Evolutionary conservation across 768 basidiomycete species (phyloP), one percentile per base, ranked within the genome.

Genomic region (Peribolospora kevripleyi): DNA sequence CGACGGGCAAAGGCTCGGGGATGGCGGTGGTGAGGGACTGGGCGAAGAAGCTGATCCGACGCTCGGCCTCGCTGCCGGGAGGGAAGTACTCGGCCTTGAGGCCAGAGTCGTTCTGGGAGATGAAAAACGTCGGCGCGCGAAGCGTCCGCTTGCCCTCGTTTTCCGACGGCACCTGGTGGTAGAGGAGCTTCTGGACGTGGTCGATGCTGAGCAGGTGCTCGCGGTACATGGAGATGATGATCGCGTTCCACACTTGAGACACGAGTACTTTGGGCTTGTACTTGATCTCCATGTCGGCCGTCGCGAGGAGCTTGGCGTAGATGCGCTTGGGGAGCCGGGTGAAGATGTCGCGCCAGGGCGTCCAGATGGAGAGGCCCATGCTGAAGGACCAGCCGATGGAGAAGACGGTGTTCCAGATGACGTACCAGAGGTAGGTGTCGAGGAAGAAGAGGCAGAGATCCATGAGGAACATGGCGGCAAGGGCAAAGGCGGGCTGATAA

Each of bases 221-320:
- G 64, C 93, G 81, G 69, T 97, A 98, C 93, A 98, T 98, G 10
- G 91, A 97, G 61, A 98, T 97, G 70, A 98, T 93, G 70, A 98
- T 81, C 36, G 93, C 93, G 66, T 98, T 98, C 93, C 93, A 97
- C 54, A 98, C 90, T 69, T 95, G 93, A 11, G 90, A 93, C 48
- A 98, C 91, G 46, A 98, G 75, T 45, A 98, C 87, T 80, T 97
- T 98, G 52, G 93, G 93, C 70, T 97, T 97, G 70, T 97, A 97
- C 70, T 90, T 93, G 61, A 91, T 78, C 66, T 93, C 88, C 90
- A 97, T 91, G 61, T 93, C 90, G 48, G 73, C 70, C 2, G 90
- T 95, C 2, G 91, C 85, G 57, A 98, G 72, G 40, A 98, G 68
- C 74, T 97, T 98, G 46, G 91, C 78, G 65, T 88, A 98, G 55